A percentile compares a stretch with the other conserved stretches of the same genome.
phyloP scores from a whole-genome alignment of 2,329 filamentous ascomycete species.

The Fusarium sp. region DNA sequence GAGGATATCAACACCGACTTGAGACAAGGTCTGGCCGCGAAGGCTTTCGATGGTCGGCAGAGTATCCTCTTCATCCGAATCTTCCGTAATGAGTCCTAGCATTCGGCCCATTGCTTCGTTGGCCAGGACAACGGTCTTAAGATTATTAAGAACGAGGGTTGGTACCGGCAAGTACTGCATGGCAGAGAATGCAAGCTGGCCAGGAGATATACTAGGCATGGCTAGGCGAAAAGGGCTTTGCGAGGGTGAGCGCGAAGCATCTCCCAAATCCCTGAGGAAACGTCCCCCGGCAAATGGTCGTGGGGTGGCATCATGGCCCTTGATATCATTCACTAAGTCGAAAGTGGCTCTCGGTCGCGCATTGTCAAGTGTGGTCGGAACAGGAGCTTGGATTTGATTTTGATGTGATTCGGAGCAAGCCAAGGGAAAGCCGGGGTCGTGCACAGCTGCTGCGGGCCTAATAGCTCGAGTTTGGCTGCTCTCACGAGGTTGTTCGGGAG shows the following conservation, averaged over 20 bases:
- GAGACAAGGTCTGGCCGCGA: conserved; percentile 71
- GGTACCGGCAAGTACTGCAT: conserved; percentile 81
- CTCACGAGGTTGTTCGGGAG: conserved; percentile 44
- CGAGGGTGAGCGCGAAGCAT: conserved; percentile 47
- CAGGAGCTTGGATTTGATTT: conserved; percentile 25
- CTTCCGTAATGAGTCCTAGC: conserved; percentile 65
- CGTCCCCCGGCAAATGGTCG: conserved; percentile 43
- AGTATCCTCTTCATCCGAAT: conserved; percentile 52
- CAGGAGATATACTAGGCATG: conserved; percentile 60
- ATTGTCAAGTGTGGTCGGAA: conserved; percentile 17
- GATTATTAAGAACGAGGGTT: conserved; percentile 71
- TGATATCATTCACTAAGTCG: conserved; percentile 28
- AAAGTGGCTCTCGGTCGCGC: conserved; percentile 30
- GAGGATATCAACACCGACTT: conserved; percentile 78
- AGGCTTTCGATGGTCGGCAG: conserved; percentile 66
- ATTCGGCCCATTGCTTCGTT: conserved; percentile 80
- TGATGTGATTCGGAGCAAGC: conserved; percentile 23
- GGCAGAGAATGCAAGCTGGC: conserved; percentile 71
- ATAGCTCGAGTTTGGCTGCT: conserved; percentile 45
- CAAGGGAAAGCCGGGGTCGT: conserved; percentile 36
- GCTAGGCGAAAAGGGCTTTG: conserved; percentile 52
- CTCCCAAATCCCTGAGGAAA: conserved; percentile 48
- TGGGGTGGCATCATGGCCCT: conserved; percentile 39
- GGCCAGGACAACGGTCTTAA: conserved; percentile 76
- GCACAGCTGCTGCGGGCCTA: conserved; percentile 33